Conservation (phyloP, 2,329 filamentous ascomycete species). For the Colletotrichum somersetense region DNA sequence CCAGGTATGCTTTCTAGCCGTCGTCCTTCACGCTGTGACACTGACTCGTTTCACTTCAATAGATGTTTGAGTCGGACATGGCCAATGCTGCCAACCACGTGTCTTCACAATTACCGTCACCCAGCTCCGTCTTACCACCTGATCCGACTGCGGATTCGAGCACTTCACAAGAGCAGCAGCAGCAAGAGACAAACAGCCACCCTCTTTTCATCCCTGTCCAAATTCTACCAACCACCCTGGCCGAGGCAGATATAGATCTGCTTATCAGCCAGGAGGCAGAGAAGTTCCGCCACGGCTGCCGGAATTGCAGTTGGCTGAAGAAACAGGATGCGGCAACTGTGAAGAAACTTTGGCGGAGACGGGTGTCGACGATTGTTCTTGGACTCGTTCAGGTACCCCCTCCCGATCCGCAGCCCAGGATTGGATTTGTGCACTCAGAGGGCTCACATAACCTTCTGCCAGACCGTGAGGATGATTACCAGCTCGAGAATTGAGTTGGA, state of each 20-base stretch:
- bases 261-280: conserved; percentile 10
- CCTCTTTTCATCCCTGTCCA: not conserved
- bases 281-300: not conserved
- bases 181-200: not conserved
- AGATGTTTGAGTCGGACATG: not conserved
- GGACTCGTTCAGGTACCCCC: conserved; percentile 37
- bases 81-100: not conserved
- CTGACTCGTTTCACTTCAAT: not conserved
- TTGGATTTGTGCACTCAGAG: not conserved
- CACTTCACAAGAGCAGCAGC: not conserved
- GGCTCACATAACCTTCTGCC: conserved; percentile 12
- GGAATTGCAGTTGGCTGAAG: conserved; percentile 15
- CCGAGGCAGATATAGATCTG: not conserved
- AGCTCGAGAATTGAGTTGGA: not conserved
- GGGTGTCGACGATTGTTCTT: conserved; percentile 35
- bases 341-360: conserved; percentile 26
- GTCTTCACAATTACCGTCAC: not conserved
- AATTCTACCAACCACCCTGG: not conserved
- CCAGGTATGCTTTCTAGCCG: not conserved
- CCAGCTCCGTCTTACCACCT: not conserved
- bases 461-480: not conserved
- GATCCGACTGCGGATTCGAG: not conserved
- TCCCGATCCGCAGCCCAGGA: conserved; percentile 1
- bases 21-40: not conserved
- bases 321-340: conserved; percentile 11